phyloP scores from a whole-genome alignment of 2,329 filamentous ascomycete species.

The Ophiognomonia clavigignenti-juglandacearum region DNA sequence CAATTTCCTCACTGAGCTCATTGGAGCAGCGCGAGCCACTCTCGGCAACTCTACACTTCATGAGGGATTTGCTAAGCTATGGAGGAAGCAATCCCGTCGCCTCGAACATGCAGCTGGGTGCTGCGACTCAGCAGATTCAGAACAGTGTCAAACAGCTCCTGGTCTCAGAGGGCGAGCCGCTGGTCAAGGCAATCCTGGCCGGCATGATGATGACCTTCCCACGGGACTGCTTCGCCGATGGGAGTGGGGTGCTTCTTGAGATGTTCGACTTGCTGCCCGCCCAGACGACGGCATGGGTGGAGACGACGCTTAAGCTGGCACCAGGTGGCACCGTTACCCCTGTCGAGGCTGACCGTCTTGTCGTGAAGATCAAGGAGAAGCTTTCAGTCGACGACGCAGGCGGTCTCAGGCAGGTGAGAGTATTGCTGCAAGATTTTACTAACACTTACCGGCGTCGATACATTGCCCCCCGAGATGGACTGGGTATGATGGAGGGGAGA shows the following conservation, averaged over 20 bases:
- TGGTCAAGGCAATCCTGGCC: slow-evolving; percentile 86
- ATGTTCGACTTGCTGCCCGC: slow-evolving; percentile 83
- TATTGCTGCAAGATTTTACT: slow-evolving; percentile 91
- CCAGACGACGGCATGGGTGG: slow-evolving; percentile 77
- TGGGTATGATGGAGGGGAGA: slow-evolving; percentile 80
- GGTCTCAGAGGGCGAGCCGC: slow-evolving; percentile 62
- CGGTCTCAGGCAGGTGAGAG: slow-evolving; percentile 70
- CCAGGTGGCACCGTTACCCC: slow-evolving; percentile 77
- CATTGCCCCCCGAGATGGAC: slow-evolving; percentile 87
- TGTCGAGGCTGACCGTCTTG: slow-evolving; percentile 73
- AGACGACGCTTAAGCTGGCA: slow-evolving; percentile 76
- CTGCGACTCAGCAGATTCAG: slow-evolving; percentile 65
- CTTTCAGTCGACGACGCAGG: slow-evolving; percentile 59
- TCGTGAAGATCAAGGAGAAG: slow-evolving; percentile 75
- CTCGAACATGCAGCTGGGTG: slow-evolving; percentile 50
- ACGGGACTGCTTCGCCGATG: slow-evolving; percentile 90
- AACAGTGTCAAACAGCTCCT: slow-evolving; percentile 70
- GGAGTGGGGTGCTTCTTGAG: slow-evolving; percentile 83
- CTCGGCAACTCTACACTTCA: slow-evolving; percentile 85
- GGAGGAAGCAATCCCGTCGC: slow-evolving; percentile 69
- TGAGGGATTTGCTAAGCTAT: slow-evolving; percentile 87
- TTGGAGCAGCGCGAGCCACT: slow-evolving; percentile 90
- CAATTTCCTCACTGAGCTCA: slow-evolving; percentile 71
- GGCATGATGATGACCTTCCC: slow-evolving; percentile 99
- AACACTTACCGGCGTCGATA: slow-evolving; percentile 90